Conservation (phyloP, 139 green algal genomes). For the Coccomyxa sp. region DNA sequence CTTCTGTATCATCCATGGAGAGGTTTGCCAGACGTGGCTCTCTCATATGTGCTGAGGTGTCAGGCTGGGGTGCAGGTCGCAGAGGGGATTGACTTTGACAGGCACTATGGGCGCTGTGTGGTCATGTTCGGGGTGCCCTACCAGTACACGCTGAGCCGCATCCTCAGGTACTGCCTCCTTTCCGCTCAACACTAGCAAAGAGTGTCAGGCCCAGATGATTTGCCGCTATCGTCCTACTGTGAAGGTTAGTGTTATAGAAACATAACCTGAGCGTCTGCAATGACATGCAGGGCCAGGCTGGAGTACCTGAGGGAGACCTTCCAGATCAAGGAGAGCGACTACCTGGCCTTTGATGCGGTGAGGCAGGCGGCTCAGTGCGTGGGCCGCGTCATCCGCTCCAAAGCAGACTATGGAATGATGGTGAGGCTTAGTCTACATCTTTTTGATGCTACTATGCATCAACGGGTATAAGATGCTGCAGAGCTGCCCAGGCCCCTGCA, state of each 20-base stretch:
- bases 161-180: slow-evolving; percentile 71
- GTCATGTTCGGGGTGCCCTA: slow-evolving; percentile 99
- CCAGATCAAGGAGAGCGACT: slow-evolving; percentile 91
- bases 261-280: neutral
- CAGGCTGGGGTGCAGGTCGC: slow-evolving; percentile 68
- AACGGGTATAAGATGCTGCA: too few relatives aligned
- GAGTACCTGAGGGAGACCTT: slow-evolving; percentile 93
- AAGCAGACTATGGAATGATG: slow-evolving; percentile 83
- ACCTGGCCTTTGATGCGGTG: slow-evolving; percentile 96
- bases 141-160: slow-evolving; percentile 85
- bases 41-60: too few relatives aligned
- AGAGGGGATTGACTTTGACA: slow-evolving; percentile 99
- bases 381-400: slow-evolving; percentile 96
- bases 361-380: slow-evolving; percentile 96
- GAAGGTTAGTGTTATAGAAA: too few relatives aligned
- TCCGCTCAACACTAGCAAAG: too few relatives aligned
- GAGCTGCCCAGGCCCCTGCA: too few relatives aligned
- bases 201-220: too few relatives aligned
- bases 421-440: too few relatives aligned
- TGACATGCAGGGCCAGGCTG: slow-evolving; percentile 50
- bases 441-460: too few relatives aligned
- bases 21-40: too few relatives aligned
- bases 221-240: too few relatives aligned
- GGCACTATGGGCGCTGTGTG: slow-evolving; percentile 85
- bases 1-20: too few relatives aligned